phyloP scores from a whole-genome alignment of 2,329 filamentous ascomycete genomes.

The Arthrobotrys sinensis region DNA sequence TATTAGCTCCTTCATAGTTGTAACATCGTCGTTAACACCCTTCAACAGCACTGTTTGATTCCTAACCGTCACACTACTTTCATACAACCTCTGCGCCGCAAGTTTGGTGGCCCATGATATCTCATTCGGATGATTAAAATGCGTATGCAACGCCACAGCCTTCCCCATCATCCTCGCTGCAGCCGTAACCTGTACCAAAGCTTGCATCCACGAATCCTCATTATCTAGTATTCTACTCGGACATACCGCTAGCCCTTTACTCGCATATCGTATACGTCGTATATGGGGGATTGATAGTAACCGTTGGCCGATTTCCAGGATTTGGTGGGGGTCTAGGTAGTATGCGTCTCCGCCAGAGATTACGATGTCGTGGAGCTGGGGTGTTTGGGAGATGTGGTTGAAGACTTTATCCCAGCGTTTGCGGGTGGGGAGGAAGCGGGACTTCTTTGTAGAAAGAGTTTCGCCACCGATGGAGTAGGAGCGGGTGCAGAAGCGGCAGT shows the following conservation, averaged over 20 bases:
- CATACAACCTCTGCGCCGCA: constrained; percentile 72
- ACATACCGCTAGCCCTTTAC: constrained; percentile 75
- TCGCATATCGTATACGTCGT: constrained; percentile 75
- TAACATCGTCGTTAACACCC: constrained; percentile 74
- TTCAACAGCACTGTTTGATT: constrained; percentile 76
- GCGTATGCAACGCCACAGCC: constrained; percentile 76
- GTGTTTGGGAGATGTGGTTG: constrained; percentile 72
- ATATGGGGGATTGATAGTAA: constrained; percentile 75
- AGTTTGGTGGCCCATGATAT: constrained; percentile 74
- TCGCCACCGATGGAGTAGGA: constrained; percentile 74
- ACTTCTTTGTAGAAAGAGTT: constrained; percentile 72
- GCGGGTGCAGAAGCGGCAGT: constrained; percentile 76
- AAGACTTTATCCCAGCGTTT: constrained; percentile 74
- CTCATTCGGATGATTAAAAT: constrained; percentile 77
- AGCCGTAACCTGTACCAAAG: constrained; percentile 72
- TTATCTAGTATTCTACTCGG: constrained; percentile 73
- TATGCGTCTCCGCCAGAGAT: constrained; percentile 77
- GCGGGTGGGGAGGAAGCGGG: constrained; percentile 67
- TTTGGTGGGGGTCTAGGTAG: constrained; percentile 72
- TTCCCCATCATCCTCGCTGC: constrained; percentile 73
- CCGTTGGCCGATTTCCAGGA: constrained; percentile 72
- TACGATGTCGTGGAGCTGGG: constrained; percentile 74
- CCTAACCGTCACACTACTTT: constrained; percentile 72
- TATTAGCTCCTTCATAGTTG: constrained; percentile 73
- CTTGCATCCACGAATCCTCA: constrained; percentile 72